Percentiles rank a stretch among this genome's conserved stretches.
These are phyloP conservation scores for Trypanosoma scelopori DNA, from an alignment of 208 protist genomes.

Conservation along the genomic window DNA sequence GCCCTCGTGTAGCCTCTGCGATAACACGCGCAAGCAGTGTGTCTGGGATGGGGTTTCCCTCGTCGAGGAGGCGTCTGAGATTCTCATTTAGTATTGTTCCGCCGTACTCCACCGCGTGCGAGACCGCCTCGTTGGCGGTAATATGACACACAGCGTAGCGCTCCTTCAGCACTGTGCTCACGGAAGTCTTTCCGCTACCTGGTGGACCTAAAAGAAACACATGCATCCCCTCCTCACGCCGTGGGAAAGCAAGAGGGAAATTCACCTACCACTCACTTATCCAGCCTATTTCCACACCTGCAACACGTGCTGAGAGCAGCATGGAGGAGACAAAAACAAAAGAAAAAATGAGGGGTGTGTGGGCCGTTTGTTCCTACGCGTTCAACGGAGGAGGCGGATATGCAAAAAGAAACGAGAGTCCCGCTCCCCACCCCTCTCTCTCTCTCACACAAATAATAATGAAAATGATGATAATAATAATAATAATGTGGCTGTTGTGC, in stretches of 20 bases:
- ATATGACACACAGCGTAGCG: constrained; percentile 86
- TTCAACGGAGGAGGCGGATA: no score
- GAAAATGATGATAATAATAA: no score
- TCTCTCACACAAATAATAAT: no score
- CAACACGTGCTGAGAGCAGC: no score
- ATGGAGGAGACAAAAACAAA: no score
- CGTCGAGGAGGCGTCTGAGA: constrained; percentile 66
- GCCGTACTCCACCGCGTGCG: constrained; percentile 55
- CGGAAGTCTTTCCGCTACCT: constrained; percentile 73
- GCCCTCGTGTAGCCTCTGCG: constrained; percentile 61
- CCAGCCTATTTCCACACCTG: no score
- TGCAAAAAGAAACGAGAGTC: no score
- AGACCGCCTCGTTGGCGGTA: constrained; percentile 63
- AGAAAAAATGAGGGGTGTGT: no score
- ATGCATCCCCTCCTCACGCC: constrained; percentile 41
- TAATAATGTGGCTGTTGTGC: no score
- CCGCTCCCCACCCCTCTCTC: no score
- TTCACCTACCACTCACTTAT: neutral
- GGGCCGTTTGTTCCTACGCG: no score
- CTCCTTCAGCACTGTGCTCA: constrained; percentile 78
- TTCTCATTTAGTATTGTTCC: constrained; percentile 33
- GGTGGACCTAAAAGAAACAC: constrained; percentile 80
- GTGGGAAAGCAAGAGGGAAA: constrained; percentile 12
- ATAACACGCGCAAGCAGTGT: constrained; percentile 65
- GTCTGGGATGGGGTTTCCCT: constrained; percentile 66